These are phyloP conservation scores for Penicillium maclennaniae DNA, from an alignment of 495 filamentous ascomycete genomes.

Conservation along the genomic window DNA sequence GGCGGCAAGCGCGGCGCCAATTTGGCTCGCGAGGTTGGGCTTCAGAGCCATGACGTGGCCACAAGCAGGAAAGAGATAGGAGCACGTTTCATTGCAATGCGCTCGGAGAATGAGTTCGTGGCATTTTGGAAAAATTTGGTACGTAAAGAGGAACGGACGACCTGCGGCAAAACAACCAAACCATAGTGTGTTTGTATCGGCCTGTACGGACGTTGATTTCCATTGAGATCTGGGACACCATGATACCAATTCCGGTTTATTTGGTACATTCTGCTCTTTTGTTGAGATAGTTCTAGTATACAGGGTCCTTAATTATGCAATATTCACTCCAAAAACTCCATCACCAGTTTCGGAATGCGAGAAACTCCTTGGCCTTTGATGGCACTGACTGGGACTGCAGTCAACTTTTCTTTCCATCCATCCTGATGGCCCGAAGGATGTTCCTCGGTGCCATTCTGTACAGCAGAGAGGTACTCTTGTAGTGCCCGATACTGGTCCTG, in stretches of 20 bases:
- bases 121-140: neutral
- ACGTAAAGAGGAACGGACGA: neutral
- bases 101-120: neutral
- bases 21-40: neutral
- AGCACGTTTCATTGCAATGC: neutral
- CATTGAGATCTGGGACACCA: neutral
- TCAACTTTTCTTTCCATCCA: constrained; percentile 62
- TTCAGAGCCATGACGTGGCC: neutral
- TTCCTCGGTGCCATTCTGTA: constrained; percentile 52
- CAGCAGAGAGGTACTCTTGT: constrained; percentile 59
- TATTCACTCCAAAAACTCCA: constrained; percentile 60
- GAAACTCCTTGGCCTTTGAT: constrained; percentile 79
- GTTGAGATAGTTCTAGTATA: constrained; percentile 19
- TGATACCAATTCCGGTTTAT: neutral
- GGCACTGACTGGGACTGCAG: constrained; percentile 81
- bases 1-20: constrained; percentile 14
- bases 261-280: constrained; percentile 6
- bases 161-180: neutral
- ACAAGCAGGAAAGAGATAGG: neutral
- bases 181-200: neutral
- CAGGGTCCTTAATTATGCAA: constrained; percentile 1
- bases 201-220: neutral
- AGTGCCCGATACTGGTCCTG: constrained; percentile 70
- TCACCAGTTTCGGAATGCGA: constrained; percentile 70
- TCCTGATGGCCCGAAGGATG: constrained; percentile 70